Evolutionary conservation across 2,329 filamentous ascomycete species (phyloP), one percentile per base, ranked within the genome.

Genomic region (Helotiales sp.): DNA sequence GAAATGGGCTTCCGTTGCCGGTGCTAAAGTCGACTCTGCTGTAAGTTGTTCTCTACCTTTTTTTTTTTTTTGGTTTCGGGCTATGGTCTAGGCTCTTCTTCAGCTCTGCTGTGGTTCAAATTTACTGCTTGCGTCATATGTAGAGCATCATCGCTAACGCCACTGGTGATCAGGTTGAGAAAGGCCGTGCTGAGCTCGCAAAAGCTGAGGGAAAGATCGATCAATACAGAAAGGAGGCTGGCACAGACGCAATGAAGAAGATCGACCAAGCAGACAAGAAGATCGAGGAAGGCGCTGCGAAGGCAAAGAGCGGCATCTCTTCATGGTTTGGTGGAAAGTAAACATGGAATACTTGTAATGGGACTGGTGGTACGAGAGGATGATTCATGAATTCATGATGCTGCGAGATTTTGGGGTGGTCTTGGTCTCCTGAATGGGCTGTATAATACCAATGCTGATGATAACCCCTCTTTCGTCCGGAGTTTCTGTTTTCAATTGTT

Each of bases 181-280:
- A 87, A 69, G 83, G 85, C 55, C 85, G 90, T 68, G 77, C 78
- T 60, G 83, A 88, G 71, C 71, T 88, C 48, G 74, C 79, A 51
- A 83, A 82, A 66, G 81, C 87, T 62, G 86, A 86, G 73, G 80
- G 80, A 67, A 80, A 82, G 50, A 77, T 82, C 58, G 79, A 87
- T 64, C 74, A 82, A 25, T 82, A 83, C 66, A 79, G 81, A 48
- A 84, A 87, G 70, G 83, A 88, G 19, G 77, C 83, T 58, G 82
- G 88, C 65, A 82, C 85, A 38, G 81, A 87, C 60, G 76, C 86
- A 30, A 74, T 88, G 67, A 84, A 87, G 72, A 89, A 91, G 69
- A 85, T 95, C 52, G 88, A 97, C 75, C 84, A 88, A 73, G 87
- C 93, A 68, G 93, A 96, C 76, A 84, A 85, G 69, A 92, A 86